Evolutionary conservation across 1,139 yeast species (phyloP).

Genomic region (Yamadazyma atlantica): DNA sequence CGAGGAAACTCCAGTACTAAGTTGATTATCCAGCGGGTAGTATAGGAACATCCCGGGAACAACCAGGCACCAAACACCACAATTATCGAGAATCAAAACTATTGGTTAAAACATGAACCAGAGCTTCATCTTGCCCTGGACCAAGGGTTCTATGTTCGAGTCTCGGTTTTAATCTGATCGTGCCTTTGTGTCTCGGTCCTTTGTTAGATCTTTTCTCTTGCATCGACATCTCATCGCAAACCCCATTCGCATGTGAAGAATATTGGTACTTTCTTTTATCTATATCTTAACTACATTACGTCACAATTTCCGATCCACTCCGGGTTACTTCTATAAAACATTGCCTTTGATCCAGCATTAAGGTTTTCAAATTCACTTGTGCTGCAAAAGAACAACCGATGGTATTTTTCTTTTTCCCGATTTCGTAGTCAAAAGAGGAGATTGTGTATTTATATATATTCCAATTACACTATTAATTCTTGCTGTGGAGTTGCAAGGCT

Average conservation of each 20-base stretch:
- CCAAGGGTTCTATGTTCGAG: neutral
- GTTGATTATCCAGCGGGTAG: no score
- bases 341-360: neutral
- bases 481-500: neutral
- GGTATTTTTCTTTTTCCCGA: neutral
- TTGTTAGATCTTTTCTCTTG: neutral
- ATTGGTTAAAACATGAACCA: no score
- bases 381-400: neutral
- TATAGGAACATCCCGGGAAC: no score
- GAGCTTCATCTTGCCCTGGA: neutral
- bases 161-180: neutral
- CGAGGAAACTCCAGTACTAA: no score
- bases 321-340: neutral
- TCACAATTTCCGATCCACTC: neutral
- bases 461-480: neutral
- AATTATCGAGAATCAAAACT: no score
- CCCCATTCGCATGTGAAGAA: neutral
- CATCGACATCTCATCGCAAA: constrained; percentile 1
- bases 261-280: neutral
- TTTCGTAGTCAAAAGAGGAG: neutral
- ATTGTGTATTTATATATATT: neutral
- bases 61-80: no score
- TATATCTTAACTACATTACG: neutral
- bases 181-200: neutral
- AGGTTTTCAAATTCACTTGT: neutral